A percentile compares a stretch with the other conserved stretches of the same genome.
Conservation (phyloP, 306 rosid genomes). For the Prunus campanulata region DNA sequence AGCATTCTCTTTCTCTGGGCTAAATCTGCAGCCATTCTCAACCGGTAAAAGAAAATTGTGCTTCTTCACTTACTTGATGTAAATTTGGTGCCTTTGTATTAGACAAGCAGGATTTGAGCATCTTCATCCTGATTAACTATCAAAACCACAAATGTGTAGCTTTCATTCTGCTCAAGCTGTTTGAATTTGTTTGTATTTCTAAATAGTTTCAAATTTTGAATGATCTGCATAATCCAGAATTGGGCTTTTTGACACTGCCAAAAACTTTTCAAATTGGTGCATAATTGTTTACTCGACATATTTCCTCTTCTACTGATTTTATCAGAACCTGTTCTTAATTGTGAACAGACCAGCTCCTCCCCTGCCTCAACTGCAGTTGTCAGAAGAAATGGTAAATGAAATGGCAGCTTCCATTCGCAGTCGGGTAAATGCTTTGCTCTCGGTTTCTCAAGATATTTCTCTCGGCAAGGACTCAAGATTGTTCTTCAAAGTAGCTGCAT, state of each 20-base stretch:
- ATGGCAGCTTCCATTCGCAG: conserved; percentile 50
- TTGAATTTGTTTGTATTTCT: no score
- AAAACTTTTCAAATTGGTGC: not conserved
- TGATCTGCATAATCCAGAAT: no score
- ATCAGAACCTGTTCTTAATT: conserved; percentile 5
- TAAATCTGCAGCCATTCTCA: conserved; percentile 92
- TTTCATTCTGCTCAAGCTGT: no score
- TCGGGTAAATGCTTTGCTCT: conserved; percentile 55
- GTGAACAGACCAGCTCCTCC: conserved; percentile 91
- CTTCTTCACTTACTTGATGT: conserved; percentile 23
- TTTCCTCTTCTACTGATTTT: not conserved
- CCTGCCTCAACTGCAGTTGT: conserved; percentile 71
- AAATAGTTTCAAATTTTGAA: no score
- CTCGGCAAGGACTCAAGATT: conserved; percentile 69
- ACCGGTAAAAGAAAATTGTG: conserved; percentile 44
- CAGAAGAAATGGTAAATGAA: conserved; percentile 80
- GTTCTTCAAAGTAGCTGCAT: conserved; percentile 86
- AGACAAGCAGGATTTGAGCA: no score
- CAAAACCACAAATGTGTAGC: no score
- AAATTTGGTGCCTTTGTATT: not conserved
- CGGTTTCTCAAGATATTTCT: conserved; percentile 72
- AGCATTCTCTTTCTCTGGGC: conserved; percentile 93
- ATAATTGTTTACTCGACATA: not conserved
- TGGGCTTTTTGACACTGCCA: no score
- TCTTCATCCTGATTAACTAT: no score